Base-by-base conservation (phyloP, 2,329 filamentous ascomycete species). In the Colletotrichum gigasporum region DNA sequence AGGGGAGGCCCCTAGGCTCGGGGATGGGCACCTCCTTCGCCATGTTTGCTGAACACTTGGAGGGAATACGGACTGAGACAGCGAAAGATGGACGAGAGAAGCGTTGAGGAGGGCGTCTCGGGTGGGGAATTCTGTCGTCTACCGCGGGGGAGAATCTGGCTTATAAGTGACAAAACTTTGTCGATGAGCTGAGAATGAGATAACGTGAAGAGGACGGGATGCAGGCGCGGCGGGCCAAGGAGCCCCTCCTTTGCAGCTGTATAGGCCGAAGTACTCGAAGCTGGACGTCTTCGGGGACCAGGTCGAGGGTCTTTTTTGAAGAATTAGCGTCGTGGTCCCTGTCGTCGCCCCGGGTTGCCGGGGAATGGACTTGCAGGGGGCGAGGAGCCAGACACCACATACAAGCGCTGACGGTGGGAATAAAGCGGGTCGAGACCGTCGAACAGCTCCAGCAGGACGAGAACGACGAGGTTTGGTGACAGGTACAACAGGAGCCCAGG, bases 1-100 rank as follows among this genome's bases (percentile, higher is more conserved):
- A 74, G 1, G 89, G 90, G 59, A 90, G 78, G 3, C 87, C 88
- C 56, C 82, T 82, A 24, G 90, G 90, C 47, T 86, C 64, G n/a
- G 60, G 57, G 18, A 70, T 69, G n/a, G 68, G 63, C 24, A 66
- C 37, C 18, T 63, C 54, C 28, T 67, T 26, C 18, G 52, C 70
- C 77, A 78, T 78, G 62, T 39, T 11, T 16, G 35, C 35, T 42
- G 2, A 5, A 10, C n/a, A n/a, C 22, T 24, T 39, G 22, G 35
- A n/a, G 35, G 9, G n/a, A n/a, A n/a, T n/a, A n/a, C n/a, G n/a
- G n/a, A n/a, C n/a, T n/a, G n/a, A n/a, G n/a, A n/a, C n/a, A n/a
- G n/a, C n/a, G n/a, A n/a, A n/a, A n/a, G n/a, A n/a, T n/a, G n/a
- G n/a, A n/a, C n/a, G n/a, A n/a, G n/a, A n/a, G n/a, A n/a, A n/a